Percentiles rank a stretch among this genome's conserved stretches.
phyloP scores from a whole-genome alignment of 352 stramenopile genomes.

The Phytophthora chlamydospora region DNA sequence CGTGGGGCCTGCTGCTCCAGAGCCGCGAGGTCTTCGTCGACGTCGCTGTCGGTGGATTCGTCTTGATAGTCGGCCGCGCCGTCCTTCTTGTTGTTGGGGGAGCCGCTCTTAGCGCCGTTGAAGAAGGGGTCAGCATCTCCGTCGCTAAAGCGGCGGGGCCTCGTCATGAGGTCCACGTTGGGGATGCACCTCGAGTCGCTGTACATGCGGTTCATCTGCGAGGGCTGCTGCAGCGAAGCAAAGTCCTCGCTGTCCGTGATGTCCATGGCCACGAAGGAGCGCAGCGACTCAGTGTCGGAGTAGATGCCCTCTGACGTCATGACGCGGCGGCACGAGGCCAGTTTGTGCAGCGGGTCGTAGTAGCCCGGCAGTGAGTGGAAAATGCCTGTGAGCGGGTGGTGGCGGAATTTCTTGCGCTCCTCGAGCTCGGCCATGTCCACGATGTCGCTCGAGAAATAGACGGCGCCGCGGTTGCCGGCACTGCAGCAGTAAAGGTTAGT shows the following conservation, averaged over 20 bases:
- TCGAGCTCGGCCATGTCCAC: conserved; percentile 89
- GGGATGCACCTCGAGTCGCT: conserved; percentile 62
- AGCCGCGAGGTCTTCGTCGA: conserved; percentile 31
- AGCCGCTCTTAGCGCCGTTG: conserved; percentile 33
- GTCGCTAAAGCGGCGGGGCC: conserved; percentile 82
- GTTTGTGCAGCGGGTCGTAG: conserved; percentile 85
- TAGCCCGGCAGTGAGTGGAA: conserved; percentile 89
- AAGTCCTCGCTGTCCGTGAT: conserved; percentile 70
- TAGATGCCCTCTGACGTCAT: conserved; percentile 63
- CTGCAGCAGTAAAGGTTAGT: conserved; percentile 28
- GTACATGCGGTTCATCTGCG: conserved; percentile 75
- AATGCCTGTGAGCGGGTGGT: conserved; percentile 87
- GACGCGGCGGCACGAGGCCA: conserved; percentile 70
- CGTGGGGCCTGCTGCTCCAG: conserved; percentile 27
- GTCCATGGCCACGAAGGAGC: conserved; percentile 81
- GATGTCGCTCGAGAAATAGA: conserved; percentile 90
- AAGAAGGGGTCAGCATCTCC: conserved; percentile 82
- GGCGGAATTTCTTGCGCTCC: conserved; percentile 89
- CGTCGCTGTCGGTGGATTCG: conserved; percentile 36
- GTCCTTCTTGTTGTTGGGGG: conserved; percentile 35
- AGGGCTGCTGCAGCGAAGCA: conserved; percentile 56
- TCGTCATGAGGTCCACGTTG: conserved; percentile 42
- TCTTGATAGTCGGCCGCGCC: conserved; percentile 34
- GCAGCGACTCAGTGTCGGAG: conserved; percentile 78
- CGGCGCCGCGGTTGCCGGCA: conserved; percentile 82